Conservation (phyloP, 768 basidiomycete species). For the Suillus subaureus region DNA sequence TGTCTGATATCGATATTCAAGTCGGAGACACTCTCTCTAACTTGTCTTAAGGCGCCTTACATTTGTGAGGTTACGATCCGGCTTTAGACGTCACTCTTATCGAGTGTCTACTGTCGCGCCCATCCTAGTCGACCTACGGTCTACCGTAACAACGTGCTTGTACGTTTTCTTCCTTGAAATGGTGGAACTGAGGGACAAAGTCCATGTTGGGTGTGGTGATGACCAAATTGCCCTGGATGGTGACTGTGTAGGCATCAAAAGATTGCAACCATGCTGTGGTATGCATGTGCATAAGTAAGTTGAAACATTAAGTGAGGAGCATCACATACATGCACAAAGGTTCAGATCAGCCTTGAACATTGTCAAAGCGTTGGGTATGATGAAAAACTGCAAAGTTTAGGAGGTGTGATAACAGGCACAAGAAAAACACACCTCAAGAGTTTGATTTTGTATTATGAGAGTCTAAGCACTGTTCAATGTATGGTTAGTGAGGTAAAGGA, state of each 20-base stretch:
- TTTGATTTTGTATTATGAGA: neutral
- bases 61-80: no score
- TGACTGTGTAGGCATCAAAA: neutral
- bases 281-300: neutral
- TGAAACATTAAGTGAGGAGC: neutral
- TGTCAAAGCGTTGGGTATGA: neutral
- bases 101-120: no score
- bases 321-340: neutral
- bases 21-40: no score
- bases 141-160: no score
- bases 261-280: neutral
- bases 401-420: neutral
- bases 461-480: neutral
- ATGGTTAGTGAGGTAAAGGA: neutral
- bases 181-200: neutral
- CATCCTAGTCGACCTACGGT: no score
- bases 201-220: constrained; percentile 3
- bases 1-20: no score
- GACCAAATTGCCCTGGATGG: neutral
- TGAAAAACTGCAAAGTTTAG: neutral
- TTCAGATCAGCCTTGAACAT: neutral
- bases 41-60: no score
- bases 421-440: neutral
- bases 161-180: neutral
- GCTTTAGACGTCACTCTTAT: no score